A percentile compares a stretch with the other conserved stretches of the same genome.
Evolutionary conservation across 257 asterid genomes (phyloP).

Genomic region (Solanum etuberosum): DNA sequence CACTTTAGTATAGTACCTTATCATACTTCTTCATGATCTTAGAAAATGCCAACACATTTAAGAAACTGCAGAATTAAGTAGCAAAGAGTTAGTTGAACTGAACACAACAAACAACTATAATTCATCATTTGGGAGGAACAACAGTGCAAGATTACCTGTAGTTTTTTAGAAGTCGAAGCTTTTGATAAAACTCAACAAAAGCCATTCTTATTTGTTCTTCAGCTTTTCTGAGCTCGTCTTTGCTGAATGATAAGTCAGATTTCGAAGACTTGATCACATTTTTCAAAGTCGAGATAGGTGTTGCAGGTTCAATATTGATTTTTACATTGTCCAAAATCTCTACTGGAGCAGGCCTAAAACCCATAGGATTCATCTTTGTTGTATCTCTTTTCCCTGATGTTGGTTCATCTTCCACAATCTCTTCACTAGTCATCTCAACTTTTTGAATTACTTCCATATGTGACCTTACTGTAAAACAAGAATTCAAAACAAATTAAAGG

Average conservation of each 20-base stretch:
- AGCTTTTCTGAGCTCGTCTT: constrained; percentile 47
- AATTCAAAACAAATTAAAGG: not conserved
- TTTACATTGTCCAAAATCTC: constrained; percentile 56
- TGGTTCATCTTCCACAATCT: not conserved
- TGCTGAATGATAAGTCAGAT: constrained; percentile 43
- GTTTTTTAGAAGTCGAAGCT: constrained; percentile 60
- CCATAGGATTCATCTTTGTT: not conserved
- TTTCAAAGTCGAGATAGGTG: constrained; percentile 57
- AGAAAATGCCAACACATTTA: constrained; percentile 72
- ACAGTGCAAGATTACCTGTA: constrained; percentile 25
- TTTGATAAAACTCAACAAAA: constrained; percentile 48
- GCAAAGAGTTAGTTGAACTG: not conserved
- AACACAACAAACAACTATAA: not conserved
- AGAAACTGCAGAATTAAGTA: constrained; percentile 36
- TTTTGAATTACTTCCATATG: constrained; percentile 51
- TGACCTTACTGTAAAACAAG: constrained; percentile 9
- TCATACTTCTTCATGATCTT: constrained; percentile 91
- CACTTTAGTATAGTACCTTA: constrained; percentile 34
- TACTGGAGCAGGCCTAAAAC: constrained; percentile 31
- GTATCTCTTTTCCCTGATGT: not conserved
- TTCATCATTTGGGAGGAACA: not conserved
- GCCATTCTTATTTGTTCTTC: constrained; percentile 52
- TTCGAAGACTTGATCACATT: constrained; percentile 25
- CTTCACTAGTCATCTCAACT: constrained; percentile 46
- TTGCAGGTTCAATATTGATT: constrained; percentile 55